Evolutionary conservation across 306 rosid species (phyloP), one percentile per base, ranked within the genome.

Genomic region (Medicago lupulina): DNA sequence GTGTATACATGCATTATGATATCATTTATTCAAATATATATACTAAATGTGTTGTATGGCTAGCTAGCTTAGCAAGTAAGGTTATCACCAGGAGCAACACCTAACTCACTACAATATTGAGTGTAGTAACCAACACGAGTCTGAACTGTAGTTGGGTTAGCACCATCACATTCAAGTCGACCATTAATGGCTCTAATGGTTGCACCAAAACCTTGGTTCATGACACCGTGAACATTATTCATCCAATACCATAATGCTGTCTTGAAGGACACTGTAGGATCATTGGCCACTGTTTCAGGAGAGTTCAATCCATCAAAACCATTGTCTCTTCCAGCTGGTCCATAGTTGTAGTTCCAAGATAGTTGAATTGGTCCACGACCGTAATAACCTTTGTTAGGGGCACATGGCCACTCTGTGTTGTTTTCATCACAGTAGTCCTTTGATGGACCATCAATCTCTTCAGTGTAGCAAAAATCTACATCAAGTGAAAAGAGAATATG

Each of bases 101-200:
- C 90, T 1, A 94, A 53, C 73, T 87, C 85, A 15, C 64, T 75
- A 61, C 98, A 91, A 40, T 94, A 94, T 0, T 87, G 76, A 0
- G 73, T 87, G 58, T 89, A 91, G 36, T 88, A 91, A 9, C 14
- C 38, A 28, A 87, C 67, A 0, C 98, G 86, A 44, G 73, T 75
- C 40, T 81, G 80, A 41, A 91, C 97, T 0, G 93, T 85, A 55
- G 9, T 6, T 0, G 87, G 47, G 77, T 85, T 94, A 2, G 23
- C 86, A 5, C 97, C 95, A 53, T 88, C 88, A 55, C 96, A 94
- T 60, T 94, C 98, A n/a, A 91, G 87, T 5, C 34, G 69, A 7
- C 97, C 96, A 66, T 94, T 94, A 55, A 94, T 94, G 78, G 97
- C 98, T 67, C 93, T 86, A 3, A 87, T 94, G 73, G 98, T 91